These are phyloP conservation scores for Sporothrix phasma DNA, from an alignment of 2,329 filamentous ascomycete species.

Conservation along the genomic window DNA sequence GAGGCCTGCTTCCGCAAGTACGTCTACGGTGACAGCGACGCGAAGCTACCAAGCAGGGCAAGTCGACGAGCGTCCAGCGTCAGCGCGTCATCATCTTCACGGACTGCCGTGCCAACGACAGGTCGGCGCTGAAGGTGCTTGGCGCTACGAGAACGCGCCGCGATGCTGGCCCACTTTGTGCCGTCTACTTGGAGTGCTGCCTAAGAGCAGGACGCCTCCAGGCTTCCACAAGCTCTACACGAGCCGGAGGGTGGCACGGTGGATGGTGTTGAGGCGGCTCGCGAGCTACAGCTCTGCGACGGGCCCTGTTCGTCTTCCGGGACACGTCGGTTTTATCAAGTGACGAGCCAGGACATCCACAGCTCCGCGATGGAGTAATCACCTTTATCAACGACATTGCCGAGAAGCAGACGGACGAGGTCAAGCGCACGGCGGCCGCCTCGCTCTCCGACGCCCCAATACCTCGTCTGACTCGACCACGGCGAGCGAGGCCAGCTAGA, in stretches of 20 bases:
- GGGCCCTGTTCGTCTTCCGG: slow-evolving; percentile 16
- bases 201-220: slow-evolving; percentile 22
- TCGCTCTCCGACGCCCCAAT: background rate
- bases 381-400: slow-evolving; percentile 20
- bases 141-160: slow-evolving; percentile 20
- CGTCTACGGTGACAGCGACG: slow-evolving; percentile 19
- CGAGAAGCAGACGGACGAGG: slow-evolving; percentile 18
- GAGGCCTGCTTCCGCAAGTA: slow-evolving; percentile 21
- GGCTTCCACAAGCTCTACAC: slow-evolving; percentile 17
- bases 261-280: background rate
- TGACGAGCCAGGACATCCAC: slow-evolving; percentile 20
- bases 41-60: background rate
- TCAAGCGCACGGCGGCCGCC: slow-evolving; percentile 16
- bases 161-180: slow-evolving; percentile 22
- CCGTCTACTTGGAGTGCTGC: slow-evolving; percentile 22
- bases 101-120: slow-evolving; percentile 23
- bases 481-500: background rate
- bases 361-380: slow-evolving; percentile 25
- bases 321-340: slow-evolving; percentile 21
- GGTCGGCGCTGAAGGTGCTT: slow-evolving; percentile 20
- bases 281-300: slow-evolving; percentile 11
- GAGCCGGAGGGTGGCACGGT: slow-evolving; percentile 6
- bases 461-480: background rate
- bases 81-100: slow-evolving; percentile 22
- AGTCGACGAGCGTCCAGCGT: slow-evolving; percentile 15